Percentiles rank a stretch among this genome's conserved stretches.
phyloP scores from a whole-genome alignment of 805 yeast species.

The Hagleromyces aurorensis region DNA sequence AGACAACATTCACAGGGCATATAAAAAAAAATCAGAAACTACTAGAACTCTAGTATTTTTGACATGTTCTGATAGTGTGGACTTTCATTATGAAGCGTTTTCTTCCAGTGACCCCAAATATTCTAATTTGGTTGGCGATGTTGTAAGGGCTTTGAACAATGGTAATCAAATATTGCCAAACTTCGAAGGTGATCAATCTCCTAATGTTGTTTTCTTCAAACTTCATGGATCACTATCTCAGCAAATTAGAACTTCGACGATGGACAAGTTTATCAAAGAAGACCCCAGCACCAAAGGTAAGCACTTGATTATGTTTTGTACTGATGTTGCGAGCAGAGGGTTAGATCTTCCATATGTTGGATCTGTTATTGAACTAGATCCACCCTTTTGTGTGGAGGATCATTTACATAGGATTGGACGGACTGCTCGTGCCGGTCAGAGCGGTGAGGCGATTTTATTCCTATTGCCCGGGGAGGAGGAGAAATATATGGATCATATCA shows the following conservation, averaged over 20 bases:
- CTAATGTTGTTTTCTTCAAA: constrained; percentile 47
- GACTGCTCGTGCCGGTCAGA: constrained; percentile 94
- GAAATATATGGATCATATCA: constrained; percentile 60
- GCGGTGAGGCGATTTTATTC: constrained; percentile 71
- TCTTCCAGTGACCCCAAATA: constrained; percentile 43
- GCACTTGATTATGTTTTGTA: constrained; percentile 73
- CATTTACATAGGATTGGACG: constrained; percentile 96
- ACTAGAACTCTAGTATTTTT: constrained; percentile 74
- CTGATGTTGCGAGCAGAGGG: constrained; percentile 98
- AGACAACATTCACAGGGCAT: constrained; percentile 37
- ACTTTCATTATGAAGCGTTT: constrained; percentile 77
- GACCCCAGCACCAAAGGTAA: constrained; percentile 35
- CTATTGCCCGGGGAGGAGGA: constrained; percentile 88
- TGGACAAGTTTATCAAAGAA: constrained; percentile 48
- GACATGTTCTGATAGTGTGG: constrained; percentile 95
- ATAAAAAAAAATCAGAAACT: constrained; percentile 20
- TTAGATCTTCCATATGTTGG: constrained; percentile 83
- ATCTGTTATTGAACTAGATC: constrained; percentile 85
- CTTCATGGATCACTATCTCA: constrained; percentile 91
- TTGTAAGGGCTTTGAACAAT: constrained; percentile 27
- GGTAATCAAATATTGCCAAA: constrained; percentile 28
- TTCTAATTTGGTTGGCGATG: constrained; percentile 29
- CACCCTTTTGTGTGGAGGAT: constrained; percentile 90
- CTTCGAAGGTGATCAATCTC: constrained; percentile 30
- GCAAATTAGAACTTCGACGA: constrained; percentile 70